These are phyloP conservation scores for Scopulariopsis brevicaulis DNA, from an alignment of 2,329 filamentous ascomycete genomes.

Conservation along the genomic window DNA sequence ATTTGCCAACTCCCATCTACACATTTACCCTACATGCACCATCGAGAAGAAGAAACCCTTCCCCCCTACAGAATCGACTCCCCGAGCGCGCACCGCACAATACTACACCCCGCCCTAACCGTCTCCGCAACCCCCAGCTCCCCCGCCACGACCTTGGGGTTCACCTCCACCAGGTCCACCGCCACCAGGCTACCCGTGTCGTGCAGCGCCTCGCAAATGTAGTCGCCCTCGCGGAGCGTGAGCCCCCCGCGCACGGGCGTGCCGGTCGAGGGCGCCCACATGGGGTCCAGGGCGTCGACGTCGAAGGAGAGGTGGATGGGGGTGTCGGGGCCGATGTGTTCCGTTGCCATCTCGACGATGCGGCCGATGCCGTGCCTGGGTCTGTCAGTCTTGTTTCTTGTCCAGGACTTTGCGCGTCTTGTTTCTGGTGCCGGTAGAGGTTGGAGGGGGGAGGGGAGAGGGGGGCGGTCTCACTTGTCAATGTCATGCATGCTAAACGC, in stretches of 20 bases:
- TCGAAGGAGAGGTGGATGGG: conserved; percentile 97
- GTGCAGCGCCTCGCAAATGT: conserved; percentile 83
- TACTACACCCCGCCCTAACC: conserved; percentile 77
- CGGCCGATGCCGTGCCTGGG: conserved; percentile 79
- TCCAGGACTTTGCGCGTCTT: too few relatives aligned
- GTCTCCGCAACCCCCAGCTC: conserved; percentile 68
- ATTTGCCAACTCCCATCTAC: too few relatives aligned
- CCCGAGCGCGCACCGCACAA: conserved; percentile 84
- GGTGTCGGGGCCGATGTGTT: conserved; percentile 86
- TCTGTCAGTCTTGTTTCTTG: conserved; percentile 5
- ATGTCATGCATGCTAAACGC: conserved; percentile 99
- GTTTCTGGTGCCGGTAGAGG: not conserved
- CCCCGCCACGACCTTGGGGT: conserved; percentile 55
- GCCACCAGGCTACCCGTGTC: conserved; percentile 68
- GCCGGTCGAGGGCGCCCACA: conserved; percentile 92
- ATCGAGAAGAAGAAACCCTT: too few relatives aligned
- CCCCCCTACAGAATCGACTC: conserved; percentile 65
- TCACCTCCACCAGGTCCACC: conserved; percentile 76
- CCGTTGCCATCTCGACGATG: conserved; percentile 97
- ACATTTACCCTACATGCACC: too few relatives aligned
- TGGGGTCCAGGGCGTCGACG: conserved; percentile 89
- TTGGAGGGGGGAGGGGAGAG: not conserved
- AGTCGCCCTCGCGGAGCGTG: conserved; percentile 91
- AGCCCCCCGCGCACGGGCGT: conserved; percentile 89
- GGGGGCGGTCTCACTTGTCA: conserved; percentile 51